Base-by-base conservation (phyloP, 2,329 filamentous ascomycete species). In the Helotiales sp. region DNA sequence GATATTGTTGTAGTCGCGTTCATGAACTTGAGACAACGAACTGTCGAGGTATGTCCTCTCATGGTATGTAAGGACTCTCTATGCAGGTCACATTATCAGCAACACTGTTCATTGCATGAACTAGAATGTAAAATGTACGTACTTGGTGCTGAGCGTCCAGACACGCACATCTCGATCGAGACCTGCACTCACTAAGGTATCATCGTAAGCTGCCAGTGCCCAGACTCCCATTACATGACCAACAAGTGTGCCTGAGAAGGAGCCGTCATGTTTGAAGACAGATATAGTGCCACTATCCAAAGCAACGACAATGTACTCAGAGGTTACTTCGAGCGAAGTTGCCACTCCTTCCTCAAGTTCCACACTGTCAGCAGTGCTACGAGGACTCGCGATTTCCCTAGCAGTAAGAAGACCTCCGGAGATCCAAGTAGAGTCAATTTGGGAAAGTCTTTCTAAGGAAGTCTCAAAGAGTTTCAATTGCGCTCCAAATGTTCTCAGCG, bases 1-100 rank as follows among this genome's bases (percentile, higher is more conserved):
- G 93, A 97, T 64, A 98, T 96, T 52, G 93, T 93, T 2, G 93
- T 96, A 63, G 91, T 91, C 36, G 15, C 8, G 25, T 30, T n/a
- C 8, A 29, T 29, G 25, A 48, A 27, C 29, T 48, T 48, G 4
- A 34, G 31, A 12, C 31, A 34, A 15, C 31, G 31, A 15, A 34
- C 10, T 3, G 31, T 34, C 12, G 31, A 34, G n/a, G 31, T 34
- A 34, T 34, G 31, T 34, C 31, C 31, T 34, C 10, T 34, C 5
- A 34, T 10, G 12, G 10, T 12, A 15, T 5, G 31, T 13, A 34
- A 3, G 4, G 31, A 12, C 10, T 34, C 31, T 34, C 31, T 34
- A 12, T 13, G n/a, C 10, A 34, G 10, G n/a, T n/a, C n/a, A n/a
- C n/a, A n/a, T n/a, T n/a, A n/a, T n/a, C 31, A 5, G n/a, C 31